Evolutionary conservation across 805 yeast genomes (phyloP), one percentile per base, ranked within the genome.

Genomic region (Yarrowia yakushimensis): DNA sequence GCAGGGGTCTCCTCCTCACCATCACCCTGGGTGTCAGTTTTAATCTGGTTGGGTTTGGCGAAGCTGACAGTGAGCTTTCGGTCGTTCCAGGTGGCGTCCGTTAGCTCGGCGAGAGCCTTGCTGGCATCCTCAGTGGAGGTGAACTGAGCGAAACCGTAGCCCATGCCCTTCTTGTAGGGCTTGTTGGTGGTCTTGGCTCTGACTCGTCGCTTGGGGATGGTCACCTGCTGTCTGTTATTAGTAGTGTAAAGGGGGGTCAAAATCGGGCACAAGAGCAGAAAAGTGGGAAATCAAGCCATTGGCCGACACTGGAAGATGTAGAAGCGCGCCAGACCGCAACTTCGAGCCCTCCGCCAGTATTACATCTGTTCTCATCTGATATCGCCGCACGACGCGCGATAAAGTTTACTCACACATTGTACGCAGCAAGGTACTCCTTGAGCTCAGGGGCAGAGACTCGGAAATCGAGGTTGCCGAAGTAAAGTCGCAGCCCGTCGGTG

Each of bases 71-170:
- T 60, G 43, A 69, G 39, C 52, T 60, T 42, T 30, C 71, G 66
- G 25, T 66, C 70, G 34, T 62, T 43, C 37, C 69, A 60, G 31
- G 75, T 77, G 64, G 73, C 72, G 31, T 71, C 74, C 41, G 75
- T 67, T 64, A 81, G 72, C 18, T 71, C 70, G 18, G 69, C 74
- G 46, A 81, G 72, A 2, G 85, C 81, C 10, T 73, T 73, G 5
- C 72, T 71, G 9, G 76, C 76, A 11, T 70, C 75, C n/a, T 74
- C 79, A 7, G 75, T 72, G 11, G 79, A 76, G 3, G 63, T 62
- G 79, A 74, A 20, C 77, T 80, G 45, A 78, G 79, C 70, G 82
- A 77, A 39, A n/a, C 87, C 88, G 50, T 82, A 78, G 6, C 91
- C 90, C 66, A 83, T 63, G 28, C 65, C 64, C 50, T 62, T 39